phyloP scores from a whole-genome alignment of 768 basidiomycete species.

The Mycena albidolilacea region DNA sequence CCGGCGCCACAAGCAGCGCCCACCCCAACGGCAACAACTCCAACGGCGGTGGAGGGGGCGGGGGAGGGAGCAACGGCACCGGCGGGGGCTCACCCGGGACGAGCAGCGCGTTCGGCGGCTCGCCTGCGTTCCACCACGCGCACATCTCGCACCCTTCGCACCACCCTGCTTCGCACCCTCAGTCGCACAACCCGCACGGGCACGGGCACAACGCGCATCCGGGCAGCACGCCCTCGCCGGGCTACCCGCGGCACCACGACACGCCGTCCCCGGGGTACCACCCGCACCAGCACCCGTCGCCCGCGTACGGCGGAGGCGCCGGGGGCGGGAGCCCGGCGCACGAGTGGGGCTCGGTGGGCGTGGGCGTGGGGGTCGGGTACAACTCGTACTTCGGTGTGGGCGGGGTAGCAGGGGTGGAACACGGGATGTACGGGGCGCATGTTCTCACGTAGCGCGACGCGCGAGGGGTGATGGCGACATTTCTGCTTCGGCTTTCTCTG shows the following conservation, averaged over 20 bases:
- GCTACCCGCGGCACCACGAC: too few species aligned
- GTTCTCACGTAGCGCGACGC: slow-evolving; percentile 63
- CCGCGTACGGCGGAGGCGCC: slow-evolving; percentile 58
- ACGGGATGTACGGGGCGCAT: slow-evolving; percentile 49
- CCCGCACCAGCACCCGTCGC: slow-evolving; percentile 45
- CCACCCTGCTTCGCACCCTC: too few species aligned
- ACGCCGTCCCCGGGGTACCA: too few species aligned
- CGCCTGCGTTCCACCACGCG: not conserved
- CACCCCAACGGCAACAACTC: not conserved
- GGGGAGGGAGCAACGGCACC: too few species aligned
- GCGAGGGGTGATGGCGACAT: too few species aligned
- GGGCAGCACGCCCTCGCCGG: too few species aligned
- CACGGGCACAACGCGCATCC: too few species aligned
- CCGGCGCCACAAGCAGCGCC: not conserved
- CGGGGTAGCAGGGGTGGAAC: slow-evolving; percentile 41
- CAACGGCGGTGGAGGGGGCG: not conserved
- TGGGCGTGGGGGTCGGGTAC: slow-evolving; percentile 43
- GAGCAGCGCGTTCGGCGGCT: slow-evolving; percentile 3
- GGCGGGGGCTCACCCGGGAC: not conserved
- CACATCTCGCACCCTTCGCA: not conserved
- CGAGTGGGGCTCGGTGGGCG: not conserved
- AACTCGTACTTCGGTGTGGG: slow-evolving; percentile 72
- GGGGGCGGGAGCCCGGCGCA: not conserved
- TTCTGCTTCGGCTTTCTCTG: too few species aligned
- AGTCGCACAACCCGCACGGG: too few species aligned